Percentiles rank a stretch among this genome's conserved stretches.
These are phyloP conservation scores for Aspergillus bridgeri DNA, from an alignment of 495 filamentous ascomycete genomes.

Conservation along the genomic window DNA sequence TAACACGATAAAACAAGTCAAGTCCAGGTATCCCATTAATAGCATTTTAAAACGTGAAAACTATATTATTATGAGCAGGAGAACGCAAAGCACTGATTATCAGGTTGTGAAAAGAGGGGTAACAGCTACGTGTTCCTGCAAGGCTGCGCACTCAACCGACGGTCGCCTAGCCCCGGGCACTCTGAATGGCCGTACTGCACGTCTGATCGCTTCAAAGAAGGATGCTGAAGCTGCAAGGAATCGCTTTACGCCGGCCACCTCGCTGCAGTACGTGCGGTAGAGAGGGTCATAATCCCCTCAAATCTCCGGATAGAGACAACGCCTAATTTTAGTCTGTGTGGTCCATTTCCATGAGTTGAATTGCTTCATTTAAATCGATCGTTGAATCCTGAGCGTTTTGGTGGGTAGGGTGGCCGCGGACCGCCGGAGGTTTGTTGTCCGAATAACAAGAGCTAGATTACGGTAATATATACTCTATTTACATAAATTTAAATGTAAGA, in stretches of 20 bases:
- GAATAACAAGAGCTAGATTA: no score
- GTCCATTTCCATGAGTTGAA: neutral
- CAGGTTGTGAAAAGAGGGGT: neutral
- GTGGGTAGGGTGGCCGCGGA: neutral
- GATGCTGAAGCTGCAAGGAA: neutral
- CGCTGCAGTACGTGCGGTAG: neutral
- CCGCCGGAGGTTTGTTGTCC: no score
- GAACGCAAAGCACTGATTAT: neutral
- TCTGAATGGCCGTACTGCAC: no score
- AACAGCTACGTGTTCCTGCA: slow-evolving; percentile 2
- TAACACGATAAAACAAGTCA: neutral
- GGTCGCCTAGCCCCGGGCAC: slow-evolving; percentile 13
- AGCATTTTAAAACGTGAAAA: neutral
- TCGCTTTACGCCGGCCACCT: neutral
- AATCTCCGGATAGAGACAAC: slow-evolving; percentile 1
- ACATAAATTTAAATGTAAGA: no score
- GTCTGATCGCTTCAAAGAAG: no score
- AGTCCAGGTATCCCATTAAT: neutral
- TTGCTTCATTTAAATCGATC: neutral
- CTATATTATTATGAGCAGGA: neutral
- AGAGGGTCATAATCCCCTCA: slow-evolving; percentile 2
- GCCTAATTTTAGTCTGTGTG: neutral
- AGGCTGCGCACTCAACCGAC: neutral
- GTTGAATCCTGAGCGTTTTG: slow-evolving; percentile 1
- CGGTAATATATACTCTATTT: no score